Evolutionary conservation across 768 basidiomycete species (phyloP), one percentile per base, ranked within the genome.

Genomic region (Lenzites betulinus): DNA sequence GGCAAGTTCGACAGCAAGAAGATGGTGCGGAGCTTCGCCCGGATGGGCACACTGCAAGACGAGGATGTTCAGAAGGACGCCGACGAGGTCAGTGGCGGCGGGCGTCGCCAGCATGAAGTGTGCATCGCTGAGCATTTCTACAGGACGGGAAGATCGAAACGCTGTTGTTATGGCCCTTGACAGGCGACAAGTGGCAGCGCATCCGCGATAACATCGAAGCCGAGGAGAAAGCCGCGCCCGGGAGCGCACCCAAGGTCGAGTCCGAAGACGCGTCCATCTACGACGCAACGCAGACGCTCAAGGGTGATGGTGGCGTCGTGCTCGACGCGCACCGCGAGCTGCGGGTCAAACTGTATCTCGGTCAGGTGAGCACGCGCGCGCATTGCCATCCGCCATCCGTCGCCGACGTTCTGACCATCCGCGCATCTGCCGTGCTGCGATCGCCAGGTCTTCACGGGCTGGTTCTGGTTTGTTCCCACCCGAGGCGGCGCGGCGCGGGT

Each of bases 401-500:
- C 46, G 46, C 11, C 22, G 3, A 28, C 46, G 38, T 57, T n/a
- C n/a, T n/a, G n/a, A 49, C 55, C 41, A 39, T 41, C 38, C 47
- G n/a, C n/a, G n/a, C n/a, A 49, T 57, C 36, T 7, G 7, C 8
- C 7, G 47, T 41, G 23, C 38, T 35, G 25, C 25, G 18, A 20
- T 49, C 28, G 50, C 35, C 50, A 92, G 81, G 79, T 93, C 0
- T 85, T 88, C 66, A 84, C 94, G 71, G 87, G 89, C 35, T 95
- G 93, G 93, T 70, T 86, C 51, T 94, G 93, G 93, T 80, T 94
- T 68, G 84, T 95, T 60, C 93, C 93, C 0, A 78, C 85, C n/a
- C n/a, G n/a, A n/a, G n/a, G n/a, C n/a, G n/a, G n/a, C n/a, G n/a
- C n/a, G n/a, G n/a, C n/a, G n/a, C n/a, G n/a, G n/a, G n/a, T n/a